A percentile compares a stretch with the other conserved stretches of the same genome.
Evolutionary conservation across 202 grass and related monocot genomes (phyloP).

Genomic region (Tripidium arundinaceum): DNA sequence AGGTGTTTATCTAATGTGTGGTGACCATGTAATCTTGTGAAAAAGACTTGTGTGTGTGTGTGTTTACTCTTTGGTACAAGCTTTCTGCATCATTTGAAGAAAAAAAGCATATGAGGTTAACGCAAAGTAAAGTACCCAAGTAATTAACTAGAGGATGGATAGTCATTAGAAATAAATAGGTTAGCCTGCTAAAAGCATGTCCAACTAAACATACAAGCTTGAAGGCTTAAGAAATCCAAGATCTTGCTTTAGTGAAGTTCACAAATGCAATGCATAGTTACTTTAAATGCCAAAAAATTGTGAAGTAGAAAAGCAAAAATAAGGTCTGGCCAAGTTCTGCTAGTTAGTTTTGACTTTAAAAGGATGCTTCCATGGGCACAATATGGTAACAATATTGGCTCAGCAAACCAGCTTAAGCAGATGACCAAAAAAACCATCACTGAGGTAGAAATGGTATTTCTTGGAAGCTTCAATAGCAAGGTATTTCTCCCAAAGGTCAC

Average conservation of each 20-base stretch:
- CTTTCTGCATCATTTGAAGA: neutral
- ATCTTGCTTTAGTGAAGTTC: neutral
- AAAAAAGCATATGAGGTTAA: too few relatives aligned
- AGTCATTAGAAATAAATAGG: slow-evolving; percentile 1
- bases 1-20: neutral
- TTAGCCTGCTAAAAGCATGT: neutral
- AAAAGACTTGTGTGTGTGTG: too few relatives aligned
- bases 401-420: neutral
- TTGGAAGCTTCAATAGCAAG: neutral
- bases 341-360: neutral
- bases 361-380: neutral
- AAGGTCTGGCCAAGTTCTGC: neutral
- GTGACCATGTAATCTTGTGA: too few relatives aligned
- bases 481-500: neutral
- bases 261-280: neutral
- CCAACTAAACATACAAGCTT: neutral
- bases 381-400: neutral
- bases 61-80: neutral
- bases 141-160: neutral
- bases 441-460: neutral
- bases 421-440: neutral
- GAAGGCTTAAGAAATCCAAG: neutral
- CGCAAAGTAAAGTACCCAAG: neutral
- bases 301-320: neutral
- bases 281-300: neutral